Evolutionary conservation across 2,329 filamentous ascomycete genomes (phyloP).

Genomic region (Nectriaceae sp.): DNA sequence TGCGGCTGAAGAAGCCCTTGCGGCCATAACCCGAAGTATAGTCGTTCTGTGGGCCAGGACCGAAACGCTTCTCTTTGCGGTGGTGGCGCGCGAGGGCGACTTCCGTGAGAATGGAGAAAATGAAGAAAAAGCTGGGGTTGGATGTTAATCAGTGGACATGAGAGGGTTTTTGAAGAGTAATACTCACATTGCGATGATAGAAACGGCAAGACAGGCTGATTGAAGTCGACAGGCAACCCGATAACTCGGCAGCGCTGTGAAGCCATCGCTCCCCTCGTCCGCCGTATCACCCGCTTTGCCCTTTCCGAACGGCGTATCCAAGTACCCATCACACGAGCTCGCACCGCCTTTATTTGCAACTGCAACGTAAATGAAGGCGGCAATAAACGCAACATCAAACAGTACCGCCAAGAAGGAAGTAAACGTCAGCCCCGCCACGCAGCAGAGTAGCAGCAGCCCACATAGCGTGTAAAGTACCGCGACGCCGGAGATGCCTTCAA

Average conservation of each 20-base stretch:
- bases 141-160: conserved; percentile 1
- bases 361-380: conserved; percentile 80
- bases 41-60: conserved; percentile 48
- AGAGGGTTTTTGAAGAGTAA: not conserved
- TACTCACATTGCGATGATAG: conserved; percentile 73
- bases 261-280: conserved; percentile 48
- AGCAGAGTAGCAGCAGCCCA: conserved; percentile 76
- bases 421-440: conserved; percentile 71
- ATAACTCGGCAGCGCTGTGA: conserved; percentile 50
- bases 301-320: conserved; percentile 69
- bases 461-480: conserved; percentile 74
- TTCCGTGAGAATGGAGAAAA: conserved; percentile 71
- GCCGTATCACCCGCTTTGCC: conserved; percentile 56
- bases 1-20: conserved; percentile 33
- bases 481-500: conserved; percentile 76
- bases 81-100: conserved; percentile 68
- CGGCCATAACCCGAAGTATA: conserved; percentile 61
- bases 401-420: conserved; percentile 74
- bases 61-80: conserved; percentile 73
- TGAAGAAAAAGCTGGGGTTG: conserved; percentile 68
- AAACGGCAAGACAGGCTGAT: conserved; percentile 74
- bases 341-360: conserved; percentile 71
- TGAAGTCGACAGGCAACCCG: conserved; percentile 69
- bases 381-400: conserved; percentile 76
- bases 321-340: conserved; percentile 58